A percentile compares a stretch with the other conserved stretches of the same genome.
These are phyloP conservation scores for Sordariomycetes sp. DNA, from an alignment of 2,329 filamentous ascomycete genomes.

Conservation along the genomic window DNA sequence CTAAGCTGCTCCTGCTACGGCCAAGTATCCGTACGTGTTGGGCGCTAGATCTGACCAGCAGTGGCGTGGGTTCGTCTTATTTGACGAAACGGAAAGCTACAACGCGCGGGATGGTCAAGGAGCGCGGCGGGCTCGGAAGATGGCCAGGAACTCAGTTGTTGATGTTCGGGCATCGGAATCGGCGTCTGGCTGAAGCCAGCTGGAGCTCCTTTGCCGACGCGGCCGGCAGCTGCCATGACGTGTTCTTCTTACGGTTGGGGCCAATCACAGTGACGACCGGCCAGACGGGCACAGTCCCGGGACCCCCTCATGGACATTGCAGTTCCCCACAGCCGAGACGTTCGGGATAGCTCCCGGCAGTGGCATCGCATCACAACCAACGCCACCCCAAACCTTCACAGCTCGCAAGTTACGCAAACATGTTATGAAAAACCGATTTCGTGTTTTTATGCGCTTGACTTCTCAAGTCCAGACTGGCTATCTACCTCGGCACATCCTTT, in stretches of 20 bases:
- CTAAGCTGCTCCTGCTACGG: not conserved
- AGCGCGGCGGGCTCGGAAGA: not conserved
- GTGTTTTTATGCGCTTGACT: slow-evolving; percentile 6
- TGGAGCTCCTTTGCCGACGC: not conserved
- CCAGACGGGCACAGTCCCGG: no score
- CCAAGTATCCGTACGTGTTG: not conserved
- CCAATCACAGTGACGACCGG: not conserved
- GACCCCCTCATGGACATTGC: not conserved
- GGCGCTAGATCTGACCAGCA: not conserved
- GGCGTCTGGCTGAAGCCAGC: not conserved
- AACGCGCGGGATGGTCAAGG: not conserved
- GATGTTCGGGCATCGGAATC: no score
- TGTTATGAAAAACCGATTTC: not conserved
- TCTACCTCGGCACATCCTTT: not conserved
- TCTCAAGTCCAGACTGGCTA: slow-evolving; percentile 6
- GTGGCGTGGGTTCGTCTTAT: not conserved
- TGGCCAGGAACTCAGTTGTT: not conserved
- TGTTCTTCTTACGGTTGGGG: not conserved
- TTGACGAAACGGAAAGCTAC: not conserved
- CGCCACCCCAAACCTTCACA: not conserved
- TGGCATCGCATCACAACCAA: not conserved
- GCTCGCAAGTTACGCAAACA: not conserved
- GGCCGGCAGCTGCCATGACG: not conserved
- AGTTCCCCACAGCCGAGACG: not conserved
- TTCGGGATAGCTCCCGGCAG: not conserved